These are phyloP conservation scores for Nakazawaea siamensis DNA, from an alignment of 805 yeast species.

Conservation along the genomic window DNA sequence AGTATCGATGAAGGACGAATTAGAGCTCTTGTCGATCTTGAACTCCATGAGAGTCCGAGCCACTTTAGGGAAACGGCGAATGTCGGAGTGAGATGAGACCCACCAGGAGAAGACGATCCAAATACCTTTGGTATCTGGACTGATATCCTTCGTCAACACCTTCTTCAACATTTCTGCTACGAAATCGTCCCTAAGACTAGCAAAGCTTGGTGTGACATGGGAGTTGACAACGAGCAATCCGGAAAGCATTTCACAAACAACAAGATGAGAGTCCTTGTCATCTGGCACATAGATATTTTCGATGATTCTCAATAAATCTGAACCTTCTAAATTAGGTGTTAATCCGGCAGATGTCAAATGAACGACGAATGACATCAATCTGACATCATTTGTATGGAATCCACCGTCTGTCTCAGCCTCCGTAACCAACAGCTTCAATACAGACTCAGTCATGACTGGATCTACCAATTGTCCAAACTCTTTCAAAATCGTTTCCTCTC, in stretches of 20 bases:
- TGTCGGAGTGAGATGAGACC: constrained; percentile 58
- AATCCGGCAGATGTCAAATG: constrained; percentile 38
- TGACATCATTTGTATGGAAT: constrained; percentile 59
- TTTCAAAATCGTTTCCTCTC: constrained; percentile 34
- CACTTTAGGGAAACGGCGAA: constrained; percentile 55
- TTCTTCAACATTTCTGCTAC: constrained; percentile 33
- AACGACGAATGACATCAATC: constrained; percentile 42
- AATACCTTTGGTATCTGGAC: constrained; percentile 63
- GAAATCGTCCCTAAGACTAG: constrained; percentile 34
- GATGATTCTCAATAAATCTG: constrained; percentile 45
- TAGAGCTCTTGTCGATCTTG: constrained; percentile 38
- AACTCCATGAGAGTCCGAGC: constrained; percentile 36
- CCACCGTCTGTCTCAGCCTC: constrained; percentile 64
- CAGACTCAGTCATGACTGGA: constrained; percentile 48
- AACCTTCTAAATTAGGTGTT: constrained; percentile 32
- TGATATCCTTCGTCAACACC: constrained; percentile 48
- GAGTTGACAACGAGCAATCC: constrained; percentile 51
- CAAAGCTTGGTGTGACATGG: constrained; percentile 26
- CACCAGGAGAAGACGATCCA: constrained; percentile 79
- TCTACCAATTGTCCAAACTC: constrained; percentile 37
- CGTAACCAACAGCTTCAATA: constrained; percentile 45
- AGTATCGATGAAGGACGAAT: constrained; percentile 58
- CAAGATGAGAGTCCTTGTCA: constrained; percentile 72
- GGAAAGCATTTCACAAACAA: constrained; percentile 59
- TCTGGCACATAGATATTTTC: constrained; percentile 45